Evolutionary conservation across 441 rosid genomes (phyloP).

Genomic region (Flueggea neowawraea): DNA sequence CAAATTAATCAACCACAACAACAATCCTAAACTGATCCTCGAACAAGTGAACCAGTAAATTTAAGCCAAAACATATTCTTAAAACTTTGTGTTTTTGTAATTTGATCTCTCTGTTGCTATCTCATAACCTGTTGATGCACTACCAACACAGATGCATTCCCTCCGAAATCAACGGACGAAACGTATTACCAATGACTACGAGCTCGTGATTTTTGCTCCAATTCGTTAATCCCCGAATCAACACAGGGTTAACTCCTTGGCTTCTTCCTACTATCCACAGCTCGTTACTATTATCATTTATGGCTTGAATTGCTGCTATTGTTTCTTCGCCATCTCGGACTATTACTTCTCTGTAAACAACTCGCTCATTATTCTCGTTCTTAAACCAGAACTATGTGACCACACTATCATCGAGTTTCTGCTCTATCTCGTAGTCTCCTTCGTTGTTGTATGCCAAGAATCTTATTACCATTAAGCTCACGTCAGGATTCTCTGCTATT

Average conservation of each 20-base stretch:
- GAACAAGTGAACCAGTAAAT: too few relatives aligned
- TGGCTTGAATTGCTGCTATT: constrained; percentile 48
- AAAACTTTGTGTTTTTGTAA: too few relatives aligned
- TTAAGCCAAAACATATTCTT: too few relatives aligned
- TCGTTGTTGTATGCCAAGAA: constrained; percentile 47
- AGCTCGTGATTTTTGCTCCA: constrained; percentile 60
- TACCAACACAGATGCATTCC: constrained; percentile 57
- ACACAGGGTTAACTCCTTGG: constrained; percentile 56
- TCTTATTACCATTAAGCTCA: constrained; percentile 38
- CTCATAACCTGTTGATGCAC: constrained; percentile 74
- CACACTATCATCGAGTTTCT: constrained; percentile 73
- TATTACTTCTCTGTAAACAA: constrained; percentile 55
- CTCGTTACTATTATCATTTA: constrained; percentile 39
- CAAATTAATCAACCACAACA: too few relatives aligned
- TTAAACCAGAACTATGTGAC: constrained; percentile 80
- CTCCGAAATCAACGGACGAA: constrained; percentile 42
- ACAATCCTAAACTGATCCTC: too few relatives aligned
- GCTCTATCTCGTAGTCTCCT: constrained; percentile 62
- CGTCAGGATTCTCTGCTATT: constrained; percentile 42
- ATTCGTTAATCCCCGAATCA: constrained; percentile 50
- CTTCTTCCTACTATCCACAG: constrained; percentile 80
- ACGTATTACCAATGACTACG: constrained; percentile 70
- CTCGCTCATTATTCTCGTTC: constrained; percentile 52
- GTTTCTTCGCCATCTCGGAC: constrained; percentile 72
- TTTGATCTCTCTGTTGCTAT: not conserved